phyloP scores from a whole-genome alignment of 345 rosid genomes.

The Turnera subulata region DNA sequence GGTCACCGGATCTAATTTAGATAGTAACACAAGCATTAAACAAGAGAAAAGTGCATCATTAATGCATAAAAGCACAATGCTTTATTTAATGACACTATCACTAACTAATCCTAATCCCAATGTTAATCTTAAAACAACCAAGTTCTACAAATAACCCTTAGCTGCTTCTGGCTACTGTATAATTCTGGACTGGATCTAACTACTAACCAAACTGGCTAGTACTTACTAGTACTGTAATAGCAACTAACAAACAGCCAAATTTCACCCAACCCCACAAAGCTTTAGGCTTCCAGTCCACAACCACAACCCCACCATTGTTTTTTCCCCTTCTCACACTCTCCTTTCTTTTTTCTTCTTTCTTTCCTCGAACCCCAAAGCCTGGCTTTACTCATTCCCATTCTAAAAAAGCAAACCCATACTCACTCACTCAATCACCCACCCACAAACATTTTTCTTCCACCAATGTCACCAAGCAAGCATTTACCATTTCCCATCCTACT shows the following conservation, averaged over 20 bases:
- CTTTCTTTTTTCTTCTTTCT: background rate
- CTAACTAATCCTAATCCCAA: too few relatives aligned
- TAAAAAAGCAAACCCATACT: background rate
- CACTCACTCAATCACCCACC: constrained; percentile 1
- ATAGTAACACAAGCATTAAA: too few relatives aligned
- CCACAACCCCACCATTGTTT: background rate
- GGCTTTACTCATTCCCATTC: constrained; percentile 5
- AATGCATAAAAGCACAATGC: too few relatives aligned
- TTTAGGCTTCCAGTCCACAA: too few relatives aligned
- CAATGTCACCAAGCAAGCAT: constrained; percentile 18
- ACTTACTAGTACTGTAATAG: too few relatives aligned
- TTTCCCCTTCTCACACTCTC: background rate
- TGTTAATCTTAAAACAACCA: too few relatives aligned
- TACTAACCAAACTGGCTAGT: too few relatives aligned
- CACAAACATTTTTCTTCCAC: constrained; percentile 10
- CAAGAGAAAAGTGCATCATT: too few relatives aligned
- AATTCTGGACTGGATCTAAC: background rate
- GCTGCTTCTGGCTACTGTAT: too few relatives aligned
- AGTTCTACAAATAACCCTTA: too few relatives aligned
- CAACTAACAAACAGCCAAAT: constrained; percentile 9
- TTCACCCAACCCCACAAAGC: constrained; percentile 9
- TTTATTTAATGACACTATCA: too few relatives aligned
- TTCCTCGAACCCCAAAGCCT: constrained; percentile 3
- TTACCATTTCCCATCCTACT: constrained; percentile 21
- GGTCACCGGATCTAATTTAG: too few relatives aligned